Evolutionary conservation across 345 rosid species (phyloP), one percentile per base, ranked within the genome.

Genomic region (Arabidopsis thaliana): DNA sequence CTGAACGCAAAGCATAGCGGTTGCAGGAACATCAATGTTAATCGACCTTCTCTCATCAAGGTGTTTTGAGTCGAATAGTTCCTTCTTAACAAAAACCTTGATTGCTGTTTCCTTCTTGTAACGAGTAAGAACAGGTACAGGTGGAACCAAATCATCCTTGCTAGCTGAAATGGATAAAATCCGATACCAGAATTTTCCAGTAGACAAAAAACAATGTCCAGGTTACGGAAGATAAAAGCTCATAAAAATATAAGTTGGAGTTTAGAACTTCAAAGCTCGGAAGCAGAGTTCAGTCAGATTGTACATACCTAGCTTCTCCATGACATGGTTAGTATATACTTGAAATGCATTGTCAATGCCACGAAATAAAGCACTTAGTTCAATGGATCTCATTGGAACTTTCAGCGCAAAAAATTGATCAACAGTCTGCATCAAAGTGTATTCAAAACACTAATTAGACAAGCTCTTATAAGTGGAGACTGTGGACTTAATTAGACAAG

Each of bases 331-430:
- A 72, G 90, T 83, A 78, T 87, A 95, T 41, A 87, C 87, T 90
- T 95, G 97, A 85, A 95, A 95, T 51, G 97, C 89, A 79, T 92
- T 90, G 84, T 95, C 97, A 38, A 92, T 71, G 41, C 99, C 97
- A 77, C 97, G 90, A 66, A 88, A 80, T 58, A 95, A 72, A 59
- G 96, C 84, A 67, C 79, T 87, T 75, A 95, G 67, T 77, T 92
- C 99, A 20, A 82, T 69, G 73, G 88, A 67, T 82, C 97, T 85
- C 97, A 95, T 89, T 65, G 99, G 99, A 80, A 90, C 92, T 80
- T 86, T 88, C 59, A 95, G 77, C 61, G 81, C 86, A 79, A 95
- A 89, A 82, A 95, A 92, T 22, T 95, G 99, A 85, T 95, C 97
- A 51, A 95, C 96, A 23, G 99, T 95, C 99, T 95, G 96, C 86